Evolutionary conservation across 2,329 filamentous ascomycete genomes (phyloP).

Genomic region (Gremmenia infestans): DNA sequence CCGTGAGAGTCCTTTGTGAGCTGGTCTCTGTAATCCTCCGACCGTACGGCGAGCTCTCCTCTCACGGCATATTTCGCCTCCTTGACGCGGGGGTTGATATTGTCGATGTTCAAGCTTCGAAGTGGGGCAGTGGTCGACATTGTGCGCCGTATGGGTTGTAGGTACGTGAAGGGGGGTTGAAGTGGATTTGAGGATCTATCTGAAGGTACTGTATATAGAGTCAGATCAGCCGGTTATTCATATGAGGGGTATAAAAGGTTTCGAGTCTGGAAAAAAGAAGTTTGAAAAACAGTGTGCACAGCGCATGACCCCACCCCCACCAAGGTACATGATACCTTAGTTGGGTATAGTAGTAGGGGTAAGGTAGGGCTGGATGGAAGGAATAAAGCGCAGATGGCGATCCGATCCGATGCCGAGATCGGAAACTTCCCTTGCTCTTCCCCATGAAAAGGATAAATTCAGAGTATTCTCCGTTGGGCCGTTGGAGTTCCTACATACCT

Average conservation of each 20-base stretch:
- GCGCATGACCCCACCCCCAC: constrained; percentile 18
- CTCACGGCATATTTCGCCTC: constrained; percentile 93
- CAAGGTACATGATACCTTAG: constrained; percentile 8
- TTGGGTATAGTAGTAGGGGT: background rate
- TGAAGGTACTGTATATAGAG: constrained; percentile 6
- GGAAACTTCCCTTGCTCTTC: background rate
- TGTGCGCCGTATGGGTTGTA: constrained; percentile 14
- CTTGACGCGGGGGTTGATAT: constrained; percentile 87
- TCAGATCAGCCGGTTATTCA: constrained; percentile 5
- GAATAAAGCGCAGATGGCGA: background rate
- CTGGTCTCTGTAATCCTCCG: constrained; percentile 79
- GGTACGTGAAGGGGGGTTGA: background rate
- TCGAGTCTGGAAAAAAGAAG: constrained; percentile 8
- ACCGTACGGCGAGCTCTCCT: constrained; percentile 89
- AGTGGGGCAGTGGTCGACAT: constrained; percentile 35
- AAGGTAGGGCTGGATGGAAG: background rate
- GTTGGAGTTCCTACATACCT: constrained; percentile 15
- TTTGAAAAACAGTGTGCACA: constrained; percentile 17
- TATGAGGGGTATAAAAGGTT: constrained; percentile 15
- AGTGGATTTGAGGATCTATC: constrained; percentile 7
- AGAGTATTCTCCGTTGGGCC: too few species aligned
- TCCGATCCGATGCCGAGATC: background rate
- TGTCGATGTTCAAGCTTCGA: constrained; percentile 64
- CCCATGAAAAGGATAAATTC: background rate
- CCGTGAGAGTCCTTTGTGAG: constrained; percentile 51